These are phyloP conservation scores for Shiraia bambusicola DNA, from an alignment of 2,329 filamentous ascomycete genomes.

Conservation along the genomic window DNA sequence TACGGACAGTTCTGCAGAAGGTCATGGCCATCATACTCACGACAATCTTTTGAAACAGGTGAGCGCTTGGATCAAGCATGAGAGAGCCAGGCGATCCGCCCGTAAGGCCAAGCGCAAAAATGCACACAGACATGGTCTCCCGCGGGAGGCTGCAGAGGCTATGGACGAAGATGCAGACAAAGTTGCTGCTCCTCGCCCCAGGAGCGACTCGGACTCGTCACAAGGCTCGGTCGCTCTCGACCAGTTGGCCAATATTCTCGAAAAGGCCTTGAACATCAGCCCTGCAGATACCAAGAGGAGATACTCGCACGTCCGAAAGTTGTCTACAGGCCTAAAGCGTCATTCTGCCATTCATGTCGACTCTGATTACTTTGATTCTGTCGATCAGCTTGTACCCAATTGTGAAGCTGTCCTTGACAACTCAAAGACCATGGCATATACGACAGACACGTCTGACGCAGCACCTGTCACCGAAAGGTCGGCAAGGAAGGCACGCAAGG, in stretches of 20 bases:
- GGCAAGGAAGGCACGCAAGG: conserved; percentile 57
- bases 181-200: conserved; percentile 38
- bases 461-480: conserved; percentile 46
- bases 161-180: conserved; percentile 8
- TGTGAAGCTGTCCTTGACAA: conserved; percentile 88
- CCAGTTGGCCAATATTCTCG: conserved; percentile 75
- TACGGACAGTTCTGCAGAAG: conserved; percentile 31
- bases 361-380: conserved; percentile 77
- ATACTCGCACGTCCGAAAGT: conserved; percentile 26
- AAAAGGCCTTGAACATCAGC: conserved; percentile 60
- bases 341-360: conserved; percentile 68
- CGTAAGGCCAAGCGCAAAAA: conserved; percentile 55
- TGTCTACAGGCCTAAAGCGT: conserved; percentile 43
- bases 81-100: conserved; percentile 67
- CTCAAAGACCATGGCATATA: conserved; percentile 80
- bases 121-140: conserved; percentile 48
- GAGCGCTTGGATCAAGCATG: conserved; percentile 78
- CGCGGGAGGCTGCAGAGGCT: conserved; percentile 4
- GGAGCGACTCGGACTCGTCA: conserved; percentile 62
- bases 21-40: conserved; percentile 31
- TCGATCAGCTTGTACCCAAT: conserved; percentile 76
- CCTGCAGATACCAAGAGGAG: conserved; percentile 37
- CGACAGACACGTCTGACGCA: conserved; percentile 58
- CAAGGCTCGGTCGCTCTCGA: conserved; percentile 72
- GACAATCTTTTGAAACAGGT: conserved; percentile 68